Evolutionary conservation across 805 yeast genomes (phyloP), one percentile per base, ranked within the genome.

Genomic region (Naumovozyma dairenensis): DNA sequence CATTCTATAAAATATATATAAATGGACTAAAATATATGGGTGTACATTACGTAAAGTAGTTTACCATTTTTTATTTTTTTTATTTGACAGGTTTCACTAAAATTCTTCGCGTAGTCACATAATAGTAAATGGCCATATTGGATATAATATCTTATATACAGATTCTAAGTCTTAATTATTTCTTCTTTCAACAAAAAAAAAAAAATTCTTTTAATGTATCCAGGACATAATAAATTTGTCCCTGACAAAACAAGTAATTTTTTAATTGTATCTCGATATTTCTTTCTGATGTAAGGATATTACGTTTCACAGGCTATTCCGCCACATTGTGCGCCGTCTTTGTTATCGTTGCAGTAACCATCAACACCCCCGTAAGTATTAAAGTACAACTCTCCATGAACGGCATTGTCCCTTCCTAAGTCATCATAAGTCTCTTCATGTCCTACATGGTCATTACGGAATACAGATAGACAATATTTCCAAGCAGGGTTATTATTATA

Each of bases 291-390:
- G 22, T 20, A 20, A 20, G 22, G 22, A 20, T 20, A 20, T 20
- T 20, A n/a, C n/a, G n/a, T n/a, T n/a, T n/a, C 28, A 32, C 34
- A 28, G 20, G 21, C 31, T 9, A 8, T 22, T 21, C 18, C 21
- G 4, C 21, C 13, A 29, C 31, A 29, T 17, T 32, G 35, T 3
- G 35, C 26, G 8, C 42, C 36, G 21, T 30, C 28, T 18, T 29
- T 24, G 22, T 27, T 29, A 25, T 40, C 39, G 25, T 38, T 33
- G 19, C 39, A 40, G 22, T 32, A 34, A 25, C 34, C 28, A 35
- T 37, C 42, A 21, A 38, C 31, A 17, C 39, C 44, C 18, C 44
- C 44, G 25, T 40, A 40, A 5, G 42, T 35, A 27, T 40, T 40
- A 25, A 40, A 38, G 22, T 38, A 40, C 14, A 35, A 9, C 29